A percentile compares a stretch with the other conserved stretches of the same genome.
Evolutionary conservation across 2,329 filamentous ascomycete species (phyloP).

Genomic region (Pyricularia grisea): DNA sequence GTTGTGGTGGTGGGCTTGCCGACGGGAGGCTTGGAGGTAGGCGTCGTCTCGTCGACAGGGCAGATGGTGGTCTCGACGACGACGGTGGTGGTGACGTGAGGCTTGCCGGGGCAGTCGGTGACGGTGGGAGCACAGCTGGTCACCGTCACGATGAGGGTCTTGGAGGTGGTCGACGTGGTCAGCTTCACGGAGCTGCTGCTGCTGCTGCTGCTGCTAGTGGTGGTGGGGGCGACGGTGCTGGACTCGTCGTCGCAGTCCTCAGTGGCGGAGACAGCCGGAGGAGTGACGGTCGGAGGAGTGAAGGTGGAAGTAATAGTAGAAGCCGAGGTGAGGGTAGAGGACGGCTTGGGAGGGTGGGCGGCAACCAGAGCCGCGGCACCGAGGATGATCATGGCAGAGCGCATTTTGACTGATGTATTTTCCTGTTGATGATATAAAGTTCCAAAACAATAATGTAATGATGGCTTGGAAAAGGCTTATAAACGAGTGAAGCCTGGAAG

Average conservation of each 20-base stretch:
- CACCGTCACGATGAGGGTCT: slow-evolving; percentile 5
- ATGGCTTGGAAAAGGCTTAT: neutral
- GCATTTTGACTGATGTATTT: slow-evolving; percentile 1
- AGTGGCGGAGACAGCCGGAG: neutral
- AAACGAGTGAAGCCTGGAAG: slow-evolving; percentile 3
- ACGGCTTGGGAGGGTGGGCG: neutral
- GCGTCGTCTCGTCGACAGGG: slow-evolving; percentile 1
- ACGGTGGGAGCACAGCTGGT: slow-evolving; percentile 7
- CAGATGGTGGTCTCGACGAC: slow-evolving; percentile 4
- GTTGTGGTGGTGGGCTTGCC: neutral
- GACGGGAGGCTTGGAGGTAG: neutral
- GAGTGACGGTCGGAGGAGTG: neutral
- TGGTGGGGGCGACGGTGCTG: neutral
- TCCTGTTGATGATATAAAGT: neutral
- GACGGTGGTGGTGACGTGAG: slow-evolving; percentile 5
- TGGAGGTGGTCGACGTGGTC: slow-evolving; percentile 6
- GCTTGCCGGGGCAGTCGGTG: slow-evolving; percentile 6
- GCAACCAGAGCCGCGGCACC: neutral
- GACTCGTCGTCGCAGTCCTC: slow-evolving; percentile 2
- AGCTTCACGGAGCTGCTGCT: neutral
- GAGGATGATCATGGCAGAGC: neutral
- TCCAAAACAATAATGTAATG: neutral
- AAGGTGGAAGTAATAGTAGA: neutral
- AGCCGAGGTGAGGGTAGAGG: neutral
- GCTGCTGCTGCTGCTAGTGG: neutral